Evolutionary conservation across 176 grass and related monocot species (phyloP).

Genomic region (Avena sativa): DNA sequence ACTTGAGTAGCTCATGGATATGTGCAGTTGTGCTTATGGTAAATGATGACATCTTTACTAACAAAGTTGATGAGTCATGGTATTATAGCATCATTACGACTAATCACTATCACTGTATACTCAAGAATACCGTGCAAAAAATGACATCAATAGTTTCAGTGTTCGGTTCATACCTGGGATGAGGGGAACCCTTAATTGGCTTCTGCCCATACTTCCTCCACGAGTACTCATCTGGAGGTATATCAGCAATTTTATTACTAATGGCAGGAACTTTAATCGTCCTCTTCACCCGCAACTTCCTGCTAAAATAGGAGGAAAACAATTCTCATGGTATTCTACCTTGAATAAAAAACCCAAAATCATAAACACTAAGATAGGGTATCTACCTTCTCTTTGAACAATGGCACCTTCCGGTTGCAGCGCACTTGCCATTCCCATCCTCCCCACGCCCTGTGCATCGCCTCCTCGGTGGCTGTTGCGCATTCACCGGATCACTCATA

Average conservation of each 20-base stretch:
- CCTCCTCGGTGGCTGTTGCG: slow-evolving; percentile 50
- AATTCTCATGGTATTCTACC: slow-evolving; percentile 34
- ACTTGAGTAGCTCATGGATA: slow-evolving; percentile 42
- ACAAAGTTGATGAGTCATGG: slow-evolving; percentile 8
- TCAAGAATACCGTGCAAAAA: neutral
- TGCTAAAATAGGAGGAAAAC: slow-evolving; percentile 26
- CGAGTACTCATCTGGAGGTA: slow-evolving; percentile 94
- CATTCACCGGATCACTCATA: slow-evolving; percentile 55
- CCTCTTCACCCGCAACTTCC: slow-evolving; percentile 92
- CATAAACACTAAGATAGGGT: neutral
- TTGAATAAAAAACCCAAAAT: slow-evolving; percentile 39
- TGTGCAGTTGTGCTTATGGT: neutral
- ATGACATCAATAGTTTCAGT: neutral
- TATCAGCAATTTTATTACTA: slow-evolving; percentile 95
- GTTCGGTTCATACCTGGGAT: slow-evolving; percentile 71
- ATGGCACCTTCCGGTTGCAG: slow-evolving; percentile 72
- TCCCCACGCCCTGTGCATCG: slow-evolving; percentile 62
- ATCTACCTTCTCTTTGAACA: slow-evolving; percentile 91
- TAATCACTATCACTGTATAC: slow-evolving; percentile 17
- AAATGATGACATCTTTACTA: slow-evolving; percentile 14
- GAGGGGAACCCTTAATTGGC: slow-evolving; percentile 97
- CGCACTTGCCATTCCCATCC: slow-evolving; percentile 80
- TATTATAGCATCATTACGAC: slow-evolving; percentile 25
- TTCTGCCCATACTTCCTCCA: slow-evolving; percentile 99
- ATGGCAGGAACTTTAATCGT: slow-evolving; percentile 94